These are phyloP conservation scores for Emmonsiellopsis sp. DNA, from an alignment of 2,329 filamentous ascomycete species.

Conservation along the genomic window DNA sequence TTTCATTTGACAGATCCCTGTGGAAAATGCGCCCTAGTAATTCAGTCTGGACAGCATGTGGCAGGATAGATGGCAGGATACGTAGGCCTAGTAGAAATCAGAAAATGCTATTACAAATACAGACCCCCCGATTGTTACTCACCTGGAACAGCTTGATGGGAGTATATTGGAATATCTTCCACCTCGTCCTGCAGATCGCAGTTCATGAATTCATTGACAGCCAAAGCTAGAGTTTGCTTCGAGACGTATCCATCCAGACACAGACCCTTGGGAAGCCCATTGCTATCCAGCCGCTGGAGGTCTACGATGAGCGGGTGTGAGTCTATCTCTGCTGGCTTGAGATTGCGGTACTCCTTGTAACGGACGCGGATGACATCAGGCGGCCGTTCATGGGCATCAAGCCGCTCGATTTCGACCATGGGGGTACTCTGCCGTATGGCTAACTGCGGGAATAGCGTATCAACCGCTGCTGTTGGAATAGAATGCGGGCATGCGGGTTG, in stretches of 20 bases:
- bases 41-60: conserved; percentile 55
- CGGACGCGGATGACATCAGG: conserved; percentile 58
- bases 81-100: conserved; percentile 56
- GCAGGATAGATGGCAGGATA: conserved; percentile 65
- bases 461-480: neutral
- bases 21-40: conserved; percentile 69
- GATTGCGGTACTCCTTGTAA: conserved; percentile 67
- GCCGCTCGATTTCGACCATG: conserved; percentile 28
- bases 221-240: conserved; percentile 18
- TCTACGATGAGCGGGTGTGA: conserved; percentile 51
- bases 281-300: conserved; percentile 30
- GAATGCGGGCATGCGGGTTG: no score
- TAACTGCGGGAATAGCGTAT: neutral
- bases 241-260: conserved; percentile 21
- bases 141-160: conserved; percentile 28
- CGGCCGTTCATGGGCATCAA: conserved; percentile 71
- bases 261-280: conserved; percentile 17
- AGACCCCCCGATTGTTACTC: conserved; percentile 11
- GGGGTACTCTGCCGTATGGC: neutral
- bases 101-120: neutral
- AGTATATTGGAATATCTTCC: conserved; percentile 26
- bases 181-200: conserved; percentile 7
- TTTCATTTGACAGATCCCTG: conserved; percentile 60
- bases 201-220: conserved; percentile 23
- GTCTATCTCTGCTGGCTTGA: conserved; percentile 44